Conservation (phyloP, 2,329 filamentous ascomycete species). For the Pestalotiopsis sp. region DNA sequence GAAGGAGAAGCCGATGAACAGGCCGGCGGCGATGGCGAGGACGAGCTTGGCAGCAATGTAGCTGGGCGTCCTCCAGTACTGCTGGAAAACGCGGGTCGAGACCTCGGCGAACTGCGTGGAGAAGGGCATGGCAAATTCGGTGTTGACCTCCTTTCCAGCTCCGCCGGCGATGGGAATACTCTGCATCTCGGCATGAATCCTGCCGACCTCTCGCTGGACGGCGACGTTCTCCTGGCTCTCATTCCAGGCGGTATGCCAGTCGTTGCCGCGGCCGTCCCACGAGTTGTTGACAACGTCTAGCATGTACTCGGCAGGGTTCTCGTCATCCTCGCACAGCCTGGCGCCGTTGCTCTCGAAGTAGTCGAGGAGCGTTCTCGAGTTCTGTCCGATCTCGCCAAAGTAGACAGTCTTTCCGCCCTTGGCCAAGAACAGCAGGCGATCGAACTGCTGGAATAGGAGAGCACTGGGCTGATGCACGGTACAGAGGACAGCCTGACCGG, state of each 20-base stretch:
- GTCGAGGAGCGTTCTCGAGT: conserved; percentile 48
- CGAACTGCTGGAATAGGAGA: conserved; percentile 47
- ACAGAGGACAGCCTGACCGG: conserved; percentile 43
- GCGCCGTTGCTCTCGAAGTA: conserved; percentile 66
- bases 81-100: conserved; percentile 72
- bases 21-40: conserved; percentile 47
- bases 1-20: conserved; percentile 80
- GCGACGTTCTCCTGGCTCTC: conserved; percentile 50
- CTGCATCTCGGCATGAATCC: conserved; percentile 12
- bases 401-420: conserved; percentile 59
- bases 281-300: conserved; percentile 44
- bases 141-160: conserved; percentile 35
- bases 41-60: conserved; percentile 77
- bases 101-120: conserved; percentile 66
- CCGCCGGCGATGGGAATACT: conserved; percentile 5
- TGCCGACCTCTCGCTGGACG: conserved; percentile 17
- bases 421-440: conserved; percentile 56
- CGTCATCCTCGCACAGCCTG: conserved; percentile 50
- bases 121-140: conserved; percentile 82
- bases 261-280: conserved; percentile 46
- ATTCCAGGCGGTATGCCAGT: conserved; percentile 44
- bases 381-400: conserved; percentile 57
- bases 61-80: conserved; percentile 80
- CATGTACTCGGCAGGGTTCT: conserved; percentile 71
- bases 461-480: conserved; percentile 48